phyloP scores from a whole-genome alignment of 2,329 filamentous ascomycete genomes.

The Exserohilum turcica region DNA sequence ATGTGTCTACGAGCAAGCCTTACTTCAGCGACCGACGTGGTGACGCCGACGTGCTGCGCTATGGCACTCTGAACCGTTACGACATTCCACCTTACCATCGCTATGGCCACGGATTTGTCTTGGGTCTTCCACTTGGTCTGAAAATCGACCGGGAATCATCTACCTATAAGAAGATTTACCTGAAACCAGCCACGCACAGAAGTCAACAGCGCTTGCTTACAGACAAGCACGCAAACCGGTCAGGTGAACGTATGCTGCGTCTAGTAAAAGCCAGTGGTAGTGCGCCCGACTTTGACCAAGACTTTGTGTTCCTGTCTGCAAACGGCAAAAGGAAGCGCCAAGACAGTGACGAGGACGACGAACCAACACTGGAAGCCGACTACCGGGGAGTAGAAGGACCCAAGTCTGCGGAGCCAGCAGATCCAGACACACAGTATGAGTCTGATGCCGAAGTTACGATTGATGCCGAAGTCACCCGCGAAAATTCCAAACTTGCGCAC shows the following conservation, averaged over 20 bases:
- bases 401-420: slow-evolving; percentile 22
- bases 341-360: slow-evolving; percentile 22
- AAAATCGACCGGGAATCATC: slow-evolving; percentile 70
- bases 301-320: slow-evolving; percentile 39
- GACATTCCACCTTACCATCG: slow-evolving; percentile 74
- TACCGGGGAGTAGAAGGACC: slow-evolving; percentile 47
- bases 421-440: slow-evolving; percentile 47
- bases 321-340: slow-evolving; percentile 29
- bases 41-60: slow-evolving; percentile 75
- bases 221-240: slow-evolving; percentile 25
- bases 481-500: slow-evolving; percentile 66
- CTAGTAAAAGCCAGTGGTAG: slow-evolving; percentile 25
- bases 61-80: slow-evolving; percentile 74
- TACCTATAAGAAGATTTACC: slow-evolving; percentile 54
- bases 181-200: slow-evolving; percentile 44
- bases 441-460: slow-evolving; percentile 25
- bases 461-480: slow-evolving; percentile 51
- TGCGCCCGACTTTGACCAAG: slow-evolving; percentile 16
- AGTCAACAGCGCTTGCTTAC: slow-evolving; percentile 55
- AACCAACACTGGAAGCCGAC: slow-evolving; percentile 25
- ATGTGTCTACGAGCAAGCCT: slow-evolving; percentile 10
- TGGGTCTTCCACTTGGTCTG: slow-evolving; percentile 67
- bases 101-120: slow-evolving; percentile 68
- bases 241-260: slow-evolving; percentile 34
- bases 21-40: slow-evolving; percentile 68